Base-by-base conservation (phyloP, 2,329 filamentous ascomycete species). In the Colletotrichum filicis region DNA sequence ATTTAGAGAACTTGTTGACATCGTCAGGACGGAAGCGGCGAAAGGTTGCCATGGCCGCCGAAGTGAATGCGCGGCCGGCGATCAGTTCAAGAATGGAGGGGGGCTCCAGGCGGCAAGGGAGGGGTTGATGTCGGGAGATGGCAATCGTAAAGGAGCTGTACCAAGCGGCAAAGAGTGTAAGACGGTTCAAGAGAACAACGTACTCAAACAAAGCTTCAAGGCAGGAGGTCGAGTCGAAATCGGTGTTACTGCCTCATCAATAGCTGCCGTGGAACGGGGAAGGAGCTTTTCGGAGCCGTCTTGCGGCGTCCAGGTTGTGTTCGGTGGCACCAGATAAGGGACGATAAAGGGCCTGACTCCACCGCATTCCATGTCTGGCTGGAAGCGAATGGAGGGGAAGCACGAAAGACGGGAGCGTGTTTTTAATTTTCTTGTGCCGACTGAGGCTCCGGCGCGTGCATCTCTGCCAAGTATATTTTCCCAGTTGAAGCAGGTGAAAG, bases 1-100 rank as follows among this genome's bases (percentile, higher is more conserved):
- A 98, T 76, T 95, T 92, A 77, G 97, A 97, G 83, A 98, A 93
- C 77, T 92, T 93, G 84, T 98, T 92, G 74, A 98, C 88, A 82
- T 99, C 97, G 77, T 90, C 89, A 2, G 95, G 93, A 74, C 90
- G 90, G 87, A 98, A 98, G 77, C 94, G 92, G 65, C 95, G 93
- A 80, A 98, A 94, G 67, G 93, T 94, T 68, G 93, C 92, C 95
- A 97, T 97, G 57, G 74, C 76, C 66, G 55, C 30, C n/a, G 58
- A 30, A 14, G 57, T 22, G 49, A 49, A 46, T 6, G 42, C 32
- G 24, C 22, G 24, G 16, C 7, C 14, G 26, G 37, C 24, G 37
- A 62, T 62, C 59, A 30, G 35, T 24, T 26, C 49, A 49, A 7
- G 42, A 9, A 49, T 35, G 32, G 32, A 65, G 62, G 35, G 22